Conservation (phyloP, 2,329 filamentous ascomycete species). For the Fusarium coffeatum region DNA sequence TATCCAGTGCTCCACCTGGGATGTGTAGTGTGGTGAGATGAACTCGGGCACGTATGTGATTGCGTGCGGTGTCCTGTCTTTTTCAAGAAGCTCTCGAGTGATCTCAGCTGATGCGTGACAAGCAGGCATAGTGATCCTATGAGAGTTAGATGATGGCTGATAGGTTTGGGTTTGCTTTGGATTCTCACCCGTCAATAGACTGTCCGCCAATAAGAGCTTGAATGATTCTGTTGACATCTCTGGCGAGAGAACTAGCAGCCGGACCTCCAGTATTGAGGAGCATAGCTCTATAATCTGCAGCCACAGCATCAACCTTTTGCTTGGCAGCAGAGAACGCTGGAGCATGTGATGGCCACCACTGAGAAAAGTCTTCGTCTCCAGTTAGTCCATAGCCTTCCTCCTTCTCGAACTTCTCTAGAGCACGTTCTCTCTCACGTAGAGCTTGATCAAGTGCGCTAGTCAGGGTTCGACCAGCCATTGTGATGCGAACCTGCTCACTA, state of each 20-base stretch:
- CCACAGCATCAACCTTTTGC: slow-evolving; percentile 18
- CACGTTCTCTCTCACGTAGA: slow-evolving; percentile 22
- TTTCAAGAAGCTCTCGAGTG: slow-evolving; percentile 20
- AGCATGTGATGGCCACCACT: slow-evolving; percentile 32
- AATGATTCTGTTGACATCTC: slow-evolving; percentile 20
- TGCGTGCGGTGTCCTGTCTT: slow-evolving; percentile 28
- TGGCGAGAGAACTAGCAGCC: slow-evolving; percentile 3
- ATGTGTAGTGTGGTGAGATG: slow-evolving; percentile 21
- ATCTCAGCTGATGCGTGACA: slow-evolving; percentile 35
- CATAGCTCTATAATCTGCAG: slow-evolving; percentile 17
- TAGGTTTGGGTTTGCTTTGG: accelerated
- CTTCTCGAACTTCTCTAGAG: slow-evolving; percentile 26
- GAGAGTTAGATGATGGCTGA: neutral
- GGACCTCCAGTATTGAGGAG: slow-evolving; percentile 20
- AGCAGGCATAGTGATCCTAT: slow-evolving; percentile 34
- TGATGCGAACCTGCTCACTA: neutral
- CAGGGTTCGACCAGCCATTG: slow-evolving; percentile 12
- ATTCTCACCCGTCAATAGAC: slow-evolving; percentile 13
- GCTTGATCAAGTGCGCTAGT: slow-evolving; percentile 18
- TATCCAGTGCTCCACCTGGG: slow-evolving; percentile 33
- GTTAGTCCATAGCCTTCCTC: slow-evolving; percentile 21
- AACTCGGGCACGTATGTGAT: slow-evolving; percentile 36
- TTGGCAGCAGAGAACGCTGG: slow-evolving; percentile 27
- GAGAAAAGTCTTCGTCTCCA: slow-evolving; percentile 24
- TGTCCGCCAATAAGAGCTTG: slow-evolving; percentile 28